These are phyloP conservation scores for fission yeast (Schizosaccharomyces pombe) DNA, from an alignment of 805 yeast species.

Conservation along the genomic window DNA sequence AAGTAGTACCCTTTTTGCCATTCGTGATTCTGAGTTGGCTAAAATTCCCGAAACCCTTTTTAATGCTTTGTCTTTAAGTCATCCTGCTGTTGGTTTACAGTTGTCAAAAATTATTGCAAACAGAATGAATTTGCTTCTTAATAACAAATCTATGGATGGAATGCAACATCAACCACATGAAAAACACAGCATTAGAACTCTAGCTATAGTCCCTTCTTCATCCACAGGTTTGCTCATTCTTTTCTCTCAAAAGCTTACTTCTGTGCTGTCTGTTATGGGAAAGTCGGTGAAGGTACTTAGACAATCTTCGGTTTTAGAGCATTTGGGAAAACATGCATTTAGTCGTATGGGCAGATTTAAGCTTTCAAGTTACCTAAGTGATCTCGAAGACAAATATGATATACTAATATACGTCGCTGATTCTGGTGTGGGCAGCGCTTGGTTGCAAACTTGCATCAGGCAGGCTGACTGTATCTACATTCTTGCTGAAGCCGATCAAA, in stretches of 20 bases:
- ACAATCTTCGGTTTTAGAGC: slow-evolving; percentile 55
- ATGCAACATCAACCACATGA: not conserved
- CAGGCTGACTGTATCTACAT: slow-evolving; percentile 89
- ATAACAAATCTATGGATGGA: slow-evolving; percentile 4
- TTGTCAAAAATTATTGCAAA: slow-evolving; percentile 71
- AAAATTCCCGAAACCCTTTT: slow-evolving; percentile 76
- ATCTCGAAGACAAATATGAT: slow-evolving; percentile 69
- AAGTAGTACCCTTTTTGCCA: slow-evolving; percentile 50
- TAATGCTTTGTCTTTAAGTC: slow-evolving; percentile 58
- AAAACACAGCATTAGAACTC: slow-evolving; percentile 36
- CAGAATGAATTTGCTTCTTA: slow-evolving; percentile 15
- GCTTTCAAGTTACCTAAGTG: slow-evolving; percentile 72
- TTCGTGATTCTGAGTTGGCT: slow-evolving; percentile 82
- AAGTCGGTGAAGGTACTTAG: slow-evolving; percentile 56
- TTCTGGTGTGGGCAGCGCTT: slow-evolving; percentile 52
- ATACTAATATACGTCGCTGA: slow-evolving; percentile 81
- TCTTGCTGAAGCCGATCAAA: slow-evolving; percentile 59
- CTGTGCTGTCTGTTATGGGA: slow-evolving; percentile 51
- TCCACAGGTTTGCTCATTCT: slow-evolving; percentile 67
- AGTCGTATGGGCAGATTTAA: slow-evolving; percentile 67
- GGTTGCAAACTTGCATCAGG: slow-evolving; percentile 82
- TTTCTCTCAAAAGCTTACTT: slow-evolving; percentile 50
- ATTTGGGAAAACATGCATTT: slow-evolving; percentile 79
- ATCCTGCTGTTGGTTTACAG: slow-evolving; percentile 77
- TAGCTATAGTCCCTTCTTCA: slow-evolving; percentile 61